Base-by-base conservation (phyloP, 2,329 filamentous ascomycete species). In the Incumbomyces delicatus region DNA sequence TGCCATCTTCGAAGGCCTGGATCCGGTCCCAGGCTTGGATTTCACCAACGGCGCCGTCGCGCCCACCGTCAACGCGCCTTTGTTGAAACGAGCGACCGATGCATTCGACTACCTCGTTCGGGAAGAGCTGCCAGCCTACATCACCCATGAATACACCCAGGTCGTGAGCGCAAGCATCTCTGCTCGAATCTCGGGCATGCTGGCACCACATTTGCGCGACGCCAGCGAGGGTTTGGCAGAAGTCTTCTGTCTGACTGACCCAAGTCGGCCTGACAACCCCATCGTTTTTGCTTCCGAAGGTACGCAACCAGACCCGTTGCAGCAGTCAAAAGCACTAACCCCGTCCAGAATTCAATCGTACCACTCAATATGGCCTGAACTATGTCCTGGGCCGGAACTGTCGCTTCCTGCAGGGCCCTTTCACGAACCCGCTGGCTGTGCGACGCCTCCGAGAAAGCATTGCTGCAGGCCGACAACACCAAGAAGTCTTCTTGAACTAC, bases 261-360 rank as follows among this genome's bases (percentile, higher is more conserved):
- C 85, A 7, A 83, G 81, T 1, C 70, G 83, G 48, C 69, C 74
- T 1, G 85, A 87, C 51, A 87, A 87, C 58, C 85, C 83, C 0
- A 85, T 88, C 50, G 77, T 87, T 1, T 86, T 87, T 62, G 81
- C 82, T 6, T 87, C 82, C 2, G 80, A 86, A 71, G 81, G 81
- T 83, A 59, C 20, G 63, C 44, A 42, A 11, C 36, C 29, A 8
- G 17, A 13, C 6, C 18, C 11, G 8, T 2, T 29, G 32, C 37
- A 18, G 1, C 37, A 13, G 14, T n/a, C 5, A 32, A 14, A n/a
- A 20, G 27, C 16, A 16, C 51, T 51, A 29, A 54, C 36, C 47
- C 12, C 13, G 14, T 22, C 18, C 49, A 84, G 83, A 85, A 62
- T 88, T 87, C 55, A 76, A 85, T 55, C 73, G 77, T 40, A 85